Evolutionary conservation across 331 rosid genomes (phyloP), one percentile per base, ranked within the genome.

Genomic region (Stylosanthes scabra): DNA sequence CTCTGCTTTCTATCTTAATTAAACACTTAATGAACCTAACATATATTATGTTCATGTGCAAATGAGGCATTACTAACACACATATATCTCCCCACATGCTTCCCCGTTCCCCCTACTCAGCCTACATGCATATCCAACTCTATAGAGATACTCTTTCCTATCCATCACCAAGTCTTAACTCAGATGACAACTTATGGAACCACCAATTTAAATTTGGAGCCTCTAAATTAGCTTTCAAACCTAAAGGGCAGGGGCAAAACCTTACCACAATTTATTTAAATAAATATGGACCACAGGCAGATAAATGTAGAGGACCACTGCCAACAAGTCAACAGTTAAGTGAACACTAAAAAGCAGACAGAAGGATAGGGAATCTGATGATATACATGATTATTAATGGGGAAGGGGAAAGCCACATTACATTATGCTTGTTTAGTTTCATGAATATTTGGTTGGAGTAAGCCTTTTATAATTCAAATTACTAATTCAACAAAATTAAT

Each of bases 221-320:
- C 74, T 58, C 62, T 46, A 67, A 34, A 37, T 66, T 75, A 66
- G 74, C 74, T 68, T 75, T 75, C 64, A 12, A 63, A 42, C n/a
- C 39, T 64, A 55, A 16, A 11, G 59, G 68, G 67, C 20, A 31
- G 39, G 59, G 68, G 76, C 20, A 31, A 37, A 11, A 50, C 54
- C 55, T 52, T 15, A 44, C 66, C 41, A 5, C 31, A 64, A 64
- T 54, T 64, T 27, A 71, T 54, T 64, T 27, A 71, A 31, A 66
- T 58, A 29, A 27, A 66, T 16, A 58, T 34, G 80, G 80, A 66
- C 74, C 80, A 75, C 59, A 8, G 1, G 2, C n/a, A 75, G 41
- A 66, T 75, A 57, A 64, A 66, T 75, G 80, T 57, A 45, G 46
- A 41, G 68, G 74, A 75, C 74, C 80, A 75, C 80, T 45, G 29